A percentile compares a stretch with the other conserved stretches of the same genome.
Conservation (phyloP, 495 filamentous ascomycete genomes). For the Aspergillus steynii region DNA sequence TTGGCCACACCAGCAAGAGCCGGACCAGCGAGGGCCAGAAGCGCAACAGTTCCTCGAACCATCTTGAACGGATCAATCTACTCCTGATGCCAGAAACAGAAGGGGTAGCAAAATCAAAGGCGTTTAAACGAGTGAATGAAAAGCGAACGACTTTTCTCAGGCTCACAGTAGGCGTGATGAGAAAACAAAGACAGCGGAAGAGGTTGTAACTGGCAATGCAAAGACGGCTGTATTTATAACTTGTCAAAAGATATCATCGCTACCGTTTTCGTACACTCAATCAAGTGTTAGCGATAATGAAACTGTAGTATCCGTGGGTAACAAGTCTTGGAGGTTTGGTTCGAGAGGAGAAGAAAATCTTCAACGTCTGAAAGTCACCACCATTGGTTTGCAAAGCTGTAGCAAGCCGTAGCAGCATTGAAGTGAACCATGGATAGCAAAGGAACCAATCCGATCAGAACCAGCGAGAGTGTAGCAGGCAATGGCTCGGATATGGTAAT, state of each 20-base stretch:
- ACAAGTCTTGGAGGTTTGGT: conserved; percentile 8
- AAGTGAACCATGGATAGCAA: conserved; percentile 23
- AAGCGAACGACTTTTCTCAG: conserved; percentile 25
- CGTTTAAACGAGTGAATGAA: conserved; percentile 40
- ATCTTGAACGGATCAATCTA: conserved; percentile 33
- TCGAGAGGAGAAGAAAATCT: conserved; percentile 23
- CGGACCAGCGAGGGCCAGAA: conserved; percentile 43
- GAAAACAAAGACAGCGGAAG: conserved; percentile 11
- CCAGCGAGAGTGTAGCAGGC: conserved; percentile 1
- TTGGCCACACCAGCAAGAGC: conserved; percentile 44
- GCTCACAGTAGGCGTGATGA: conserved; percentile 15
- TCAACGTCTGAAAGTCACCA: neutral
- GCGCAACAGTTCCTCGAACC: conserved; percentile 40
- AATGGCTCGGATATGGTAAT: conserved; percentile 2
- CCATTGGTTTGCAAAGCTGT: neutral
- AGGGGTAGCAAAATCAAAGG: conserved; percentile 11
- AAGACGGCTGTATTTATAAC: conserved; percentile 32
- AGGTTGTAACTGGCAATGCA: conserved; percentile 9
- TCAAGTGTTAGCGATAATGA: conserved; percentile 19
- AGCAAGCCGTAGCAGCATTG: neutral
- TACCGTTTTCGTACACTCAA: conserved; percentile 18
- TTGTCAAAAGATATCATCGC: conserved; percentile 12
- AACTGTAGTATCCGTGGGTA: conserved; percentile 33
- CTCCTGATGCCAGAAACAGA: conserved; percentile 13
- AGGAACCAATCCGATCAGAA: conserved; percentile 24